These are phyloP conservation scores for Lolium perenne DNA, from an alignment of 176 grass and related monocot genomes.

Conservation along the genomic window DNA sequence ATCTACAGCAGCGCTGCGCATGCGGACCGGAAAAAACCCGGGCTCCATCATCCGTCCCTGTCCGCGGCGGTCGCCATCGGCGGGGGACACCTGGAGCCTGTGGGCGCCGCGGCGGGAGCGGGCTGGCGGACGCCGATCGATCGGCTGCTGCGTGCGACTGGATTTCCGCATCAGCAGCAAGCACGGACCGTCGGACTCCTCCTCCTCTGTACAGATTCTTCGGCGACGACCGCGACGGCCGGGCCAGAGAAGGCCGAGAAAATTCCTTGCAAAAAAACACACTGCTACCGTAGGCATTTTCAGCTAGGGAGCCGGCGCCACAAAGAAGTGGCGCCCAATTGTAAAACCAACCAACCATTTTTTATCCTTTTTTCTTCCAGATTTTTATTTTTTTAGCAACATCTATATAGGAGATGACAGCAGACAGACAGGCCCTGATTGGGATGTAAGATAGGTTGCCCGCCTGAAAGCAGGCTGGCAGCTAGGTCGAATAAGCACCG, in stretches of 20 bases:
- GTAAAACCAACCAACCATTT: slow-evolving; percentile 47
- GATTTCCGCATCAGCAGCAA: background rate
- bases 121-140: slow-evolving; percentile 6
- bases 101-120: slow-evolving; percentile 38
- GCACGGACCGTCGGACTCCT: slow-evolving; percentile 27
- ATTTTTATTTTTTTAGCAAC: background rate
- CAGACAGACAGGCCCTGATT: slow-evolving; percentile 30
- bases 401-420: slow-evolving; percentile 31
- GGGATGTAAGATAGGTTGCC: slow-evolving; percentile 53
- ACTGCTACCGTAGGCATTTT: background rate
- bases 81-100: slow-evolving; percentile 39
- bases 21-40: background rate
- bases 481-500: slow-evolving; percentile 35
- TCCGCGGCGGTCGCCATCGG: slow-evolving; percentile 50
- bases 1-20: background rate
- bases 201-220: slow-evolving; percentile 56
- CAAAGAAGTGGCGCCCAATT: slow-evolving; percentile 60
- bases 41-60: background rate
- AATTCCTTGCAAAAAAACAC: background rate
- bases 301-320: slow-evolving; percentile 35
- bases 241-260: background rate
- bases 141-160: background rate
- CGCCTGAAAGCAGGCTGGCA: slow-evolving; percentile 65
- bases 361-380: slow-evolving; percentile 30
- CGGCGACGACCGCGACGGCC: slow-evolving; percentile 33